A percentile compares a stretch with the other conserved stretches of the same genome.
Evolutionary conservation across 2,329 filamentous ascomycete species (phyloP).

Genomic region (Aspergillus costaricaensis): DNA sequence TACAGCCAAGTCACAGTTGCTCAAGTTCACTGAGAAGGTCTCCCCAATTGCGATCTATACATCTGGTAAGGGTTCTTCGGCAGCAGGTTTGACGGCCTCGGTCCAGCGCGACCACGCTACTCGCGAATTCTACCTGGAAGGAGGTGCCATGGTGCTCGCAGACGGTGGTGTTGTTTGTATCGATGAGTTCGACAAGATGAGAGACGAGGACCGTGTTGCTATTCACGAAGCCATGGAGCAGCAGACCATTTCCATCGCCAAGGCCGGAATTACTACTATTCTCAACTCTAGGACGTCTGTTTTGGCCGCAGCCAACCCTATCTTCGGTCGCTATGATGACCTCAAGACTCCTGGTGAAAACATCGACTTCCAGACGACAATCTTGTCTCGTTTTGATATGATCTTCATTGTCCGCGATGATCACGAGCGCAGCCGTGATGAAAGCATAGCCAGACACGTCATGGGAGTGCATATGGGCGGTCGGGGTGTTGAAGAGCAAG

Average conservation of each 20-base stretch:
- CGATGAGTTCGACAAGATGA: constrained; percentile 99
- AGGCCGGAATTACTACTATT: constrained; percentile 97
- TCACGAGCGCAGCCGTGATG: constrained; percentile 84
- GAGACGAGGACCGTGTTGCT: constrained; percentile 93
- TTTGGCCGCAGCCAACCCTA: constrained; percentile 91
- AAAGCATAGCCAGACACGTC: constrained; percentile 93
- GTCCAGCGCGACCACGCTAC: constrained; percentile 91
- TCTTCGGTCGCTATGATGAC: constrained; percentile 97
- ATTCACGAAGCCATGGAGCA: constrained; percentile 99
- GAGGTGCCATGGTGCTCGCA: constrained; percentile 96
- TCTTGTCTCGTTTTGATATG: constrained; percentile 98
- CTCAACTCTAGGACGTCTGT: constrained; percentile 95
- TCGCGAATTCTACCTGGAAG: constrained; percentile 95
- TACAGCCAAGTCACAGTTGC: constrained; percentile 94
- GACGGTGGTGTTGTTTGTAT: constrained; percentile 98
- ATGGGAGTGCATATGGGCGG: constrained; percentile 97
- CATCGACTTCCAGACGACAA: constrained; percentile 98
- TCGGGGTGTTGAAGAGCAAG: constrained; percentile 75
- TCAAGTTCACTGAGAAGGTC: constrained; percentile 97
- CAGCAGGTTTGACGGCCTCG: constrained; percentile 94
- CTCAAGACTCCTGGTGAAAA: constrained; percentile 97
- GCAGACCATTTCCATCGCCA: constrained; percentile 98
- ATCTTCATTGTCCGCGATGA: constrained; percentile 98
- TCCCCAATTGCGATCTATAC: constrained; percentile 98
- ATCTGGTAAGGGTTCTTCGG: constrained; percentile 95